Conservation (phyloP, 176 grass and related monocot genomes). For the Puccinellia tenuiflora region DNA sequence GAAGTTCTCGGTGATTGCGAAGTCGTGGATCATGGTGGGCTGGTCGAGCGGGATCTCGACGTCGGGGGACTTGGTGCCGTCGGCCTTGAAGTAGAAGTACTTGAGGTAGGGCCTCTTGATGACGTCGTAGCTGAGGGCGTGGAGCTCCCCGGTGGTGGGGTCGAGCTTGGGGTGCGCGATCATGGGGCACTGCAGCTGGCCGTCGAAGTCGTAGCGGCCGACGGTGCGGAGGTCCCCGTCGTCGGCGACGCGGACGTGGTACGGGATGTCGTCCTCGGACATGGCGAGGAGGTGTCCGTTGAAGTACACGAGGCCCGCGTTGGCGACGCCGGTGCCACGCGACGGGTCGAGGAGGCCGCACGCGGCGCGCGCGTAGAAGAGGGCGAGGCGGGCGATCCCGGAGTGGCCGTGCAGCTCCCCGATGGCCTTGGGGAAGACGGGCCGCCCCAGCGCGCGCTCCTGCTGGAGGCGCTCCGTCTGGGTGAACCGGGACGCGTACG, state of each 20-base stretch:
- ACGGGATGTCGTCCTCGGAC: conserved; percentile 93
- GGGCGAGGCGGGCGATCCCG: conserved; percentile 51
- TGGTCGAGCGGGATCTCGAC: conserved; percentile 66
- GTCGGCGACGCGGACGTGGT: conserved; percentile 55
- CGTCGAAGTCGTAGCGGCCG: conserved; percentile 60
- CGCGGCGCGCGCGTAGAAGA: conserved; percentile 57
- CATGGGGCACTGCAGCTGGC: conserved; percentile 57
- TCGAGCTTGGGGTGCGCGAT: conserved; percentile 90
- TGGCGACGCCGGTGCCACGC: conserved; percentile 70
- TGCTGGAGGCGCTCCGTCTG: conserved; percentile 56
- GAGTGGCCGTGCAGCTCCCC: conserved; percentile 94
- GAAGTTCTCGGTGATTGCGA: conserved; percentile 81
- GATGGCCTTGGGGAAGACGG: conserved; percentile 90
- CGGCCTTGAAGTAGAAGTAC: conserved; percentile 66
- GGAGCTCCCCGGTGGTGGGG: conserved; percentile 57
- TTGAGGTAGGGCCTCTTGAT: conserved; percentile 63
- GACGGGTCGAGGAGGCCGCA: conserved; percentile 63
- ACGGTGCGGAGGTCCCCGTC: conserved; percentile 57
- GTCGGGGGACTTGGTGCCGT: conserved; percentile 61
- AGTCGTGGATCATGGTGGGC: conserved; percentile 97
- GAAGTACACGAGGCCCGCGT: conserved; percentile 83
- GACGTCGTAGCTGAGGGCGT: conserved; percentile 84
- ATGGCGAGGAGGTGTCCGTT: conserved; percentile 85
- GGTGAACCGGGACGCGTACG: conserved; percentile 78
- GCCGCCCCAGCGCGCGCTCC: conserved; percentile 23